Base-by-base conservation (phyloP, 305 asterid genomes). In the Plantago lanceolata region DNA sequence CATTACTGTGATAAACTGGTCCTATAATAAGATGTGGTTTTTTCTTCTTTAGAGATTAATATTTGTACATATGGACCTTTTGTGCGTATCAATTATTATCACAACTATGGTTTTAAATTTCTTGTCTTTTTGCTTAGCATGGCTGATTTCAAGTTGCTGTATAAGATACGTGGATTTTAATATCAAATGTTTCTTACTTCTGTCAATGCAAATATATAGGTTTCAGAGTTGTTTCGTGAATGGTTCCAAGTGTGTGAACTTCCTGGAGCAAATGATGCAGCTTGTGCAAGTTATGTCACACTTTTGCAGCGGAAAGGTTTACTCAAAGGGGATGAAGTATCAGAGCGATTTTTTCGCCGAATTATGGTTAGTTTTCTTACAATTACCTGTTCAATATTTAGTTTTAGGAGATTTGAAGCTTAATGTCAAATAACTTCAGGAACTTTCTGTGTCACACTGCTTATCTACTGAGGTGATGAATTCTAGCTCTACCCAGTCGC, bases 221-320 rank as follows among this genome's bases (percentile, higher is more conserved):
- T 88, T 15, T 66, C 87, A 11, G 76, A 50, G 76, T 74, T 94
- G 71, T 94, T 94, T 75, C 84, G 82, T 54, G 96, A 94, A 2
- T 94, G 97, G 99, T 88, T 78, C 78, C 82, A 84, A 73, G 77
- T 94, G 61, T 90, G 96, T 78, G 97, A 88, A 77, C 85, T 78
- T 74, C 92, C 95, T 63, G 96, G 91, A 67, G 78, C 83, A 58
- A 94, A 82, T 73, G 97, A 94, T 72, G 74, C 84, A 48, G 89
- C 87, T 48, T 82, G 77, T 69, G 92, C 89, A 43, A 91, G 75
- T 55, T 87, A 73, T 78, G 89, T 90, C 57, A 56, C 75, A 26
- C 84, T 74, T 71, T 73, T 94, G 29, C 93, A 88, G 65, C 96
- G 86, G 68, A 85, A 77, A 68, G 94, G 96, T 79, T 73, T 94